Percentiles rank a stretch among this genome's conserved stretches.
Conservation (phyloP, 2,329 filamentous ascomycete genomes). For the Stachybotrys chartarum region DNA sequence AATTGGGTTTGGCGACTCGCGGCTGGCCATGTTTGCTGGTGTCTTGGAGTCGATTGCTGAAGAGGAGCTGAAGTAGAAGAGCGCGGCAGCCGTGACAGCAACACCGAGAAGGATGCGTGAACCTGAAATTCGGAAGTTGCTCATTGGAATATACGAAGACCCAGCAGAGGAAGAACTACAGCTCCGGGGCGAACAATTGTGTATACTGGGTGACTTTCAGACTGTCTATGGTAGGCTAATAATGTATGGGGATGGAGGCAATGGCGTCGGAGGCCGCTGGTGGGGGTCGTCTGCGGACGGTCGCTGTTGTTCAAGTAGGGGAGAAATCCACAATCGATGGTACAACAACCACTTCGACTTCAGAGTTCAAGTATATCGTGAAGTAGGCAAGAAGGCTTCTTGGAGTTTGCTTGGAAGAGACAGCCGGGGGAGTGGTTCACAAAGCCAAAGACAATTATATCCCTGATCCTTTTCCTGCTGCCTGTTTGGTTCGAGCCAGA, state of each 20-base stretch:
- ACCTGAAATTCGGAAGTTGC: not conserved
- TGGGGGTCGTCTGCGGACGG: not conserved
- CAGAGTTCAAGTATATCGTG: no score
- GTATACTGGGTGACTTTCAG: not conserved
- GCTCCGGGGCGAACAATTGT: not conserved
- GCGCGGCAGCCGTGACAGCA: not conserved
- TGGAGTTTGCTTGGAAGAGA: not conserved
- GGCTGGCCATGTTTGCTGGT: not conserved
- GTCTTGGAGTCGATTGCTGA: not conserved
- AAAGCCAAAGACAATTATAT: not conserved
- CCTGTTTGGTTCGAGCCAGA: not conserved
- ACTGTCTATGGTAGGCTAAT: not conserved
- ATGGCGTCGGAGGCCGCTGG: not conserved
- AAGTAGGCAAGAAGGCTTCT: no score
- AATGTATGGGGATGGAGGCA: not conserved
- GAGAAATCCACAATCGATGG: no score
- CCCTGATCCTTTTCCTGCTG: not conserved
- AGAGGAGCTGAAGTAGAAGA: not conserved
- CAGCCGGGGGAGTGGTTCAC: not conserved
- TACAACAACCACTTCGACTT: no score
- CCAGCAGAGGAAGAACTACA: not conserved
- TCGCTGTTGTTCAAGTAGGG: no score
- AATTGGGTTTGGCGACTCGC: constrained; percentile 5
- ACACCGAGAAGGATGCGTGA: constrained; percentile 2
- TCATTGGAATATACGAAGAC: constrained; percentile 1